These are phyloP conservation scores for Komagataella kurtzmanii DNA, from an alignment of 805 yeast species.

Conservation along the genomic window DNA sequence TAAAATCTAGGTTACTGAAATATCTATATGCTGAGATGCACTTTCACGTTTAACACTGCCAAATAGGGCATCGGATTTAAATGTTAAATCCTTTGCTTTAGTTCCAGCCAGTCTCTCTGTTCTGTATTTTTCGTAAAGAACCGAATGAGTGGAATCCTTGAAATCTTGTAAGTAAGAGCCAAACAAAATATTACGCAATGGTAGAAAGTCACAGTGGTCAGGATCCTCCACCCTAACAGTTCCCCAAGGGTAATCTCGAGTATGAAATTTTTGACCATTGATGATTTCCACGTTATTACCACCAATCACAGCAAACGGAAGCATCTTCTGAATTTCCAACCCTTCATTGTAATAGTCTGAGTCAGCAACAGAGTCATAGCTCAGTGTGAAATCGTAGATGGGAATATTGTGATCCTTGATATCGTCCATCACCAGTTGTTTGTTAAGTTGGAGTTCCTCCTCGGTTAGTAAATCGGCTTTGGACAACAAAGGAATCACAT, in stretches of 20 bases:
- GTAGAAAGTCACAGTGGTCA: slow-evolving; percentile 63
- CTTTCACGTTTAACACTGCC: background rate
- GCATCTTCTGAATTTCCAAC: slow-evolving; percentile 10
- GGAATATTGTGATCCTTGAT: slow-evolving; percentile 10
- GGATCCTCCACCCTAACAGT: slow-evolving; percentile 74
- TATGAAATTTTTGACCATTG: slow-evolving; percentile 64
- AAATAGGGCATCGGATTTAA: background rate
- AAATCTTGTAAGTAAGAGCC: slow-evolving; percentile 75
- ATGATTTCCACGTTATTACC: slow-evolving; percentile 57
- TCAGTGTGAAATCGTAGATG: slow-evolving; percentile 16
- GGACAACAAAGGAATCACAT: slow-evolving; percentile 71
- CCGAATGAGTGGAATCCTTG: slow-evolving; percentile 59
- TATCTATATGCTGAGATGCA: background rate
- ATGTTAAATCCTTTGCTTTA: slow-evolving; percentile 10
- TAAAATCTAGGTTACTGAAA: background rate
- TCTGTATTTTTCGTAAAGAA: slow-evolving; percentile 70
- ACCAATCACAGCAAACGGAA: slow-evolving; percentile 90
- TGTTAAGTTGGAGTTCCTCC: slow-evolving; percentile 32
- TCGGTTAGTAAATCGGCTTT: slow-evolving; percentile 64
- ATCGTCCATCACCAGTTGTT: slow-evolving; percentile 31
- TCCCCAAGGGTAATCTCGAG: slow-evolving; percentile 82
- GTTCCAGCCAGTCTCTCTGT: slow-evolving; percentile 35
- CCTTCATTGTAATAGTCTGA: background rate
- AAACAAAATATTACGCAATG: slow-evolving; percentile 60
- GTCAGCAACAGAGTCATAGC: slow-evolving; percentile 7